Base-by-base conservation (phyloP, 805 yeast species). In the Wickerhamomyces sydowiorum region DNA sequence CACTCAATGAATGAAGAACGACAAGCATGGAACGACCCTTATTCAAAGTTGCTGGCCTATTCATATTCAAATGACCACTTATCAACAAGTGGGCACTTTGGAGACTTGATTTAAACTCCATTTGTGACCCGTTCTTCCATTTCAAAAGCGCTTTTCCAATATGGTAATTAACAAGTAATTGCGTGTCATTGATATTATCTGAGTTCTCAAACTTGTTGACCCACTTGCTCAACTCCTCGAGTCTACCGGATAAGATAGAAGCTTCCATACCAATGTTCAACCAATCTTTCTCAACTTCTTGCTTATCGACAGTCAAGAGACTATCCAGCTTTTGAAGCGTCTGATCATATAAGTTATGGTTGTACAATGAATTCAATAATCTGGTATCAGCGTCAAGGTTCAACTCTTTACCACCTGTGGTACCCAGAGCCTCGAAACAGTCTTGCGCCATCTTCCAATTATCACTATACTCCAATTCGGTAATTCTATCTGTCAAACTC, bases 381-480 rank as follows among this genome's bases (percentile, higher is more conserved):
- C 82, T 79, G 0, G 83, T 71, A n/a, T 72, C 59, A 13, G 58
- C 40, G 36, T 60, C 47, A 21, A 49, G 14, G 12, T 44, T 42
- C 3, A 56, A 56, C 4, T 63, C 52, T 57, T 73, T 40, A 36
- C 42, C 6, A 18, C 61, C 45, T 31, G 56, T 51, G 13, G 67
- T 69, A 3, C 86, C 78, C 36, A 84, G 61, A 0, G 82, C 86
- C 36, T 80, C 81, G 51, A 87, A 82, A 29, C 96, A 87, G 46
- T 86, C 89, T 47, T 87, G 85, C 0, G 96, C 95, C 52, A 87
- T 73, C 32, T 79, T 72, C 96, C 96, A 89, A 52, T 83, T 83
- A 32, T 86, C 88, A 38, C 86, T 81, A 50, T 86, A 89, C 51
- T 88, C 93, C 40, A 91, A 79, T 44, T 87, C 87, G 7, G 80